A percentile compares a stretch with the other conserved stretches of the same genome.
phyloP scores from a whole-genome alignment of 2,329 filamentous ascomycete species.

The Dactylonectria estremocensis region DNA sequence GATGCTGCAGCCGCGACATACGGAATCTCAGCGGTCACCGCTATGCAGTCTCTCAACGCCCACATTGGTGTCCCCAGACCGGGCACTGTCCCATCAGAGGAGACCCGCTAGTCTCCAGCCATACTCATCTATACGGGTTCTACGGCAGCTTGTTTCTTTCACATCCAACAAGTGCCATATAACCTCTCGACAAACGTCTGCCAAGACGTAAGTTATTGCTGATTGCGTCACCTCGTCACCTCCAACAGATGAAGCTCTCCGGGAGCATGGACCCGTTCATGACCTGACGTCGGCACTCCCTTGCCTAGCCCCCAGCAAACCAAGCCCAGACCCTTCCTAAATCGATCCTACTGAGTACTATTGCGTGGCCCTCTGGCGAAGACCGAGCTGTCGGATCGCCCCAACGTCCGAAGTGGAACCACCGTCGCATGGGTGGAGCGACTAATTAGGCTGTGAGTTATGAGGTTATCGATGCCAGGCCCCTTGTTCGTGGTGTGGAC shows the following conservation, averaged over 20 bases:
- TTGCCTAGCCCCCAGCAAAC: not conserved
- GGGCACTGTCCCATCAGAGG: no score
- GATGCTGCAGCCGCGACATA: no score
- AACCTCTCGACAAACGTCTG: not conserved
- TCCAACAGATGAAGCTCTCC: not conserved
- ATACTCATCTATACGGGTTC: no score
- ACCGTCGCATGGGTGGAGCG: constrained; percentile 22
- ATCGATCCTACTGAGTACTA: constrained; percentile 24
- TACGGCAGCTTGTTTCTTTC: no score
- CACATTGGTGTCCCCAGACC: no score
- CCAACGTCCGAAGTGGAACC: constrained; percentile 22
- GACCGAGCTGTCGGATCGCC: constrained; percentile 24
- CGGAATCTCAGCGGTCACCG: no score
- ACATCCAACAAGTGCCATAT: no score
- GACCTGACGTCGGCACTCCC: constrained; percentile 22
- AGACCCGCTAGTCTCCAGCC: no score
- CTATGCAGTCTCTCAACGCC: no score
- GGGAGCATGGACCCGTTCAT: constrained; percentile 12
- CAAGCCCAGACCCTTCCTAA: not conserved
- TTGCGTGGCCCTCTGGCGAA: constrained; percentile 11
- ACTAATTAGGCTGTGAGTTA: constrained; percentile 4
- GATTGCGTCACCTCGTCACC: constrained; percentile 12
- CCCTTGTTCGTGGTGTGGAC: constrained; percentile 6
- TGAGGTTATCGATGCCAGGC: constrained; percentile 21
- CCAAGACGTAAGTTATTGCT: not conserved